Base-by-base conservation (phyloP, 768 basidiomycete species). In the Tulasnella sp. region DNA sequence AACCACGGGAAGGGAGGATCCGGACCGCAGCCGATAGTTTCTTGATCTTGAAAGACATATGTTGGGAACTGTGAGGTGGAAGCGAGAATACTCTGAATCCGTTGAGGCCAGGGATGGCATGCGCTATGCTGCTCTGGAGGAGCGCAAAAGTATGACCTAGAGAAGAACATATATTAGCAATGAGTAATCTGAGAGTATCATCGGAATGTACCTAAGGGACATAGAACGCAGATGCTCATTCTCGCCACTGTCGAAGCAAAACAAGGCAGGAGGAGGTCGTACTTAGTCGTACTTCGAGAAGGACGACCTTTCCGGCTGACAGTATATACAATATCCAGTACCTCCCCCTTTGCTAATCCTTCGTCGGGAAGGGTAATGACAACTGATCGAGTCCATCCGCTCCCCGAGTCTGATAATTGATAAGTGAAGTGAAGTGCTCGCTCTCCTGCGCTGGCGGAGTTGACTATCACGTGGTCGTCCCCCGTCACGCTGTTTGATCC, bases 321-420 rank as follows among this genome's bases (percentile, higher is more conserved):
- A n/a, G 24, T 29, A 46, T 56, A 56, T 27, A 44, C 44, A 44
- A 56, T 31, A 38, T 56, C 54, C 24, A 56, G 22, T 21, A 43
- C 29, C 15, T 25, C 54, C 12, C 44, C 54, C 4, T n/a, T 27
- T 11, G 42, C 15, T 25, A 43, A 22, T 15, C 27, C 29, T 24
- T 42, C 42, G 10, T 27, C 25, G 2, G 54, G 54, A 1, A 56
- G 52, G 8, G 31, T 53, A 31, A 53, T 19, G 17, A 38, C 42
- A 1, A 41, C 42, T 31, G 29, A 53, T 38, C 34, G 34, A 38
- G 7, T 15, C 7, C 34, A 38, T 7, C 7, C 15, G 15, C 7
- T 38, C 34, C 34, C 34, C 7, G 34, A 38, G 34, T 38, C 15
- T 7, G 34, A 38, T 38, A 15, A 38, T 38, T 38, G 34, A 15